These are phyloP conservation scores for Russula sp. DNA, from an alignment of 768 basidiomycete species.

Conservation along the genomic window DNA sequence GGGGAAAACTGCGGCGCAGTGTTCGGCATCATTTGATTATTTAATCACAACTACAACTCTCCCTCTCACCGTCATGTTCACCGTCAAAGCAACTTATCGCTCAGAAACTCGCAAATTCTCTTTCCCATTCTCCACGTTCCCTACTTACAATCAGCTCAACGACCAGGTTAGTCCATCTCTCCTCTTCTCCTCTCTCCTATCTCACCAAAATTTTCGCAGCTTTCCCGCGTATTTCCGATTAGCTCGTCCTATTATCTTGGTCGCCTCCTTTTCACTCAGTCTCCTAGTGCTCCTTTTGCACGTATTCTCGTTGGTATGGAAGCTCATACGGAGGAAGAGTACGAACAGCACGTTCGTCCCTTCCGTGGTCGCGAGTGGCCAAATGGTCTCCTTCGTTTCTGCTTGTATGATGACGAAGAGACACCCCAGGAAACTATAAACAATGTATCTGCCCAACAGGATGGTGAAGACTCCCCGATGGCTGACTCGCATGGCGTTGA, in stretches of 20 bases:
- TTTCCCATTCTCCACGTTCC: conserved; percentile 56
- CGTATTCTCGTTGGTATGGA: conserved; percentile 63
- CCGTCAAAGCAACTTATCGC: conserved; percentile 74
- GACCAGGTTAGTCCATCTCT: conserved; percentile 48
- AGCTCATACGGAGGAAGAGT: conserved; percentile 58
- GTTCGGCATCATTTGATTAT: background rate
- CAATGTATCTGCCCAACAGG: background rate
- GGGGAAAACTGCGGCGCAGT: conserved; percentile 7
- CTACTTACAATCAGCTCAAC: conserved; percentile 58
- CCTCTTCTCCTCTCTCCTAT: conserved; percentile 1
- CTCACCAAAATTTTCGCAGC: conserved; percentile 42
- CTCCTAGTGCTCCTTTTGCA: conserved; percentile 47
- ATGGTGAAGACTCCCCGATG: conserved; percentile 8
- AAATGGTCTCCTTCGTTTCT: conserved; percentile 60
- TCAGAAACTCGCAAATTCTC: conserved; percentile 65
- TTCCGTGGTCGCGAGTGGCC: conserved; percentile 53
- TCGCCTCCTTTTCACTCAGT: conserved; percentile 65
- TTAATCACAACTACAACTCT: conserved; percentile 1
- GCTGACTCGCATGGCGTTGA: background rate
- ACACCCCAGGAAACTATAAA: conserved; percentile 30
- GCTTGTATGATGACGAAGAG: conserved; percentile 54
- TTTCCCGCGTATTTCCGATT: conserved; percentile 67
- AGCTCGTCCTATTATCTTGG: conserved; percentile 59
- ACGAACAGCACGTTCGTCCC: conserved; percentile 48
- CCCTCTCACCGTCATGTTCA: conserved; percentile 51